Base-by-base conservation (phyloP, 2,329 filamentous ascomycete species). In the Trichoderma sp. region DNA sequence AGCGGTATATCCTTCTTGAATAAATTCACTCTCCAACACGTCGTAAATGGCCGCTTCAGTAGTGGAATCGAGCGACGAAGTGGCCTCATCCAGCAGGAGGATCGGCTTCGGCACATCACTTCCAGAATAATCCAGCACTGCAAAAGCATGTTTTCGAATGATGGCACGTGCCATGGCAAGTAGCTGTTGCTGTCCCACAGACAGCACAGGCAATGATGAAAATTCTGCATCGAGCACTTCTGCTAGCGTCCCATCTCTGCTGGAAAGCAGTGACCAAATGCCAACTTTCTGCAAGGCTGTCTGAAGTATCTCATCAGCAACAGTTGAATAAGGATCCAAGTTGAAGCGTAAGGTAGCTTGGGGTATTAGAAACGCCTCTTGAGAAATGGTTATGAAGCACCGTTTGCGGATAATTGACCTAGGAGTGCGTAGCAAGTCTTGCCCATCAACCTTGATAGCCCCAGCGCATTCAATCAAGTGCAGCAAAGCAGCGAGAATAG, bases 1-100 rank as follows among this genome's bases (percentile, higher is more conserved):
- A 4, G 79, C 77, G 0, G 80, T 80, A 40, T 80, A 76, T 27
- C 80, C 78, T 7, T 76, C 65, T 3, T 78, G 61, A 1, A 68
- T 59, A 37, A 74, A 74, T 14, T 74, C 73, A 4, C 56, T 63
- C 8, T 74, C 72, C 7, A 81, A 73, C 24, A 82, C 75, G 14
- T 72, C 58, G 14, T 78, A 72, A 8, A 81, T 76, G 0, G 63
- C 70, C 0, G 74, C 70, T 70, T 82, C 79, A 0, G 77, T 81
- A 0, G 55, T 71, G 0, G 69, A n/a, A 70, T 81, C 80, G 2
- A 81, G 73, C 0, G 76, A 77, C 0, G 76, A 75, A 0, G 76
- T 79, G 8, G 72, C 73, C 55, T 79, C 78, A 35, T 79, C 78
- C 10, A 80, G 71, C 0, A 80, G 72, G 1, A 79, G 65, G 8